Evolutionary conservation across 1,284 basidiomycete species (phyloP).

Genomic region (Microstroma glucosiphilum): DNA sequence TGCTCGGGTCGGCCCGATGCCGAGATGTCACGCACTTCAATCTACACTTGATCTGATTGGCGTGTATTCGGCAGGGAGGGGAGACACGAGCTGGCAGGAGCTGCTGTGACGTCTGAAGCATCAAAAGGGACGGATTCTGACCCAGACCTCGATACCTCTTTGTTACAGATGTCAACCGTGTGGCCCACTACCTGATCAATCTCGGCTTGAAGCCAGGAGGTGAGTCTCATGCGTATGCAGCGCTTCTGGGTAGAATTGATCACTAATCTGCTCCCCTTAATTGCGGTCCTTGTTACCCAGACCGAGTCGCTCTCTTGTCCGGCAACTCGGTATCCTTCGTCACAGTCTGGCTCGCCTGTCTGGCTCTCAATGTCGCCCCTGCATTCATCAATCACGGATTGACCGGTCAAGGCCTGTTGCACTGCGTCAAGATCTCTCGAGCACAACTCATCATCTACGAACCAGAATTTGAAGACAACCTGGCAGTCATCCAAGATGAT

Average conservation of each 20-base stretch:
- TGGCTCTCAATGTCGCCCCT: constrained; percentile 42
- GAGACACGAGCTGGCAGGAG: neutral
- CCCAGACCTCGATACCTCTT: neutral
- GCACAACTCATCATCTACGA: constrained; percentile 47
- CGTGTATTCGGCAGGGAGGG: neutral
- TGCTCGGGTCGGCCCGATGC: constrained; percentile 2
- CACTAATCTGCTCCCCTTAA: neutral
- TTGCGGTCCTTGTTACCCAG: constrained; percentile 11
- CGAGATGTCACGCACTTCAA: constrained; percentile 5
- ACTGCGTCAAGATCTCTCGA: constrained; percentile 44
- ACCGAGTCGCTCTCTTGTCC: constrained; percentile 42
- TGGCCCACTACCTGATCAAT: constrained; percentile 38
- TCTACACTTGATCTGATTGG: constrained; percentile 20
- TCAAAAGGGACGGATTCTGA: neutral
- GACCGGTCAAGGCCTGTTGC: constrained; percentile 38
- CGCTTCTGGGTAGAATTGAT: too few relatives aligned
- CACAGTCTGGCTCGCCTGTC: constrained; percentile 39
- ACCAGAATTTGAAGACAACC: constrained; percentile 31
- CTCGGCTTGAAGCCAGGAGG: constrained; percentile 31
- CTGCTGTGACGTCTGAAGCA: neutral
- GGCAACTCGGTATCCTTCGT: constrained; percentile 38
- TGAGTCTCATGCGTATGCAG: constrained; percentile 5
- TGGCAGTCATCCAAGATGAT: constrained; percentile 31
- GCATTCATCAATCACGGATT: constrained; percentile 51
- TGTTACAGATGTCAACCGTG: constrained; percentile 17